Evolutionary conservation across 495 filamentous ascomycete genomes (phyloP).

Genomic region (Hypoxylon crocopeplum): DNA sequence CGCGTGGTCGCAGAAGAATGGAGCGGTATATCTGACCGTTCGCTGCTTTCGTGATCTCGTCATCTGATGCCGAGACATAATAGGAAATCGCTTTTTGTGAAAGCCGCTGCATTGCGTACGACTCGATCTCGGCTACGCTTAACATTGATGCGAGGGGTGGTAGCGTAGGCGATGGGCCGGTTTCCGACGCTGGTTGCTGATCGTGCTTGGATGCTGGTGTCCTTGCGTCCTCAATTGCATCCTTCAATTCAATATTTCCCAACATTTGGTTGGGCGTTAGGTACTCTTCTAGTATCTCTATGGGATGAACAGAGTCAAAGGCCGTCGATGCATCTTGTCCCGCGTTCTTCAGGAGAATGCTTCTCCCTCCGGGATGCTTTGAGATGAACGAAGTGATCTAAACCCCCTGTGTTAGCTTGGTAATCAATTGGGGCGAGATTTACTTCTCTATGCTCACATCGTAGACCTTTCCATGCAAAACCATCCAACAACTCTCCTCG

Average conservation of each 20-base stretch:
- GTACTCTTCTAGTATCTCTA: conserved; percentile 75
- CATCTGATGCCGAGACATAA: conserved; percentile 81
- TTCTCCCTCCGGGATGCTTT: conserved; percentile 77
- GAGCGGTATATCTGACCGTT: conserved; percentile 75
- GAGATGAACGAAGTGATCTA: conserved; percentile 67
- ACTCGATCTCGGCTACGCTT: conserved; percentile 63
- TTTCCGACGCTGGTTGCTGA: conserved; percentile 58
- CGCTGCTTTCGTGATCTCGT: conserved; percentile 69
- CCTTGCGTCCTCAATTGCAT: conserved; percentile 37
- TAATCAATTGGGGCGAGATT: background rate
- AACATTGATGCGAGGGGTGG: conserved; percentile 69
- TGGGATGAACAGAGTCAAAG: conserved; percentile 80
- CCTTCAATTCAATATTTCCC: conserved; percentile 6
- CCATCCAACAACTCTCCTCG: conserved; percentile 75
- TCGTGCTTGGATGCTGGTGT: conserved; percentile 65
- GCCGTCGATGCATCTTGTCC: conserved; percentile 80
- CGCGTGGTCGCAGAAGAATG: conserved; percentile 75
- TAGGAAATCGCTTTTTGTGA: conserved; percentile 80
- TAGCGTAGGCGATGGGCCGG: conserved; percentile 40
- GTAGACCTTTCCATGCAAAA: conserved; percentile 76
- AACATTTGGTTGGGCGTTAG: conserved; percentile 62
- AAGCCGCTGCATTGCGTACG: conserved; percentile 68
- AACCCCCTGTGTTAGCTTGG: conserved; percentile 1
- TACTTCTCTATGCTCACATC: conserved; percentile 60
- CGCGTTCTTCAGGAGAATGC: conserved; percentile 75